A percentile compares a stretch with the other conserved stretches of the same genome.
Evolutionary conservation across 257 asterid species (phyloP).

Genomic region (Sherardia arvensis): DNA sequence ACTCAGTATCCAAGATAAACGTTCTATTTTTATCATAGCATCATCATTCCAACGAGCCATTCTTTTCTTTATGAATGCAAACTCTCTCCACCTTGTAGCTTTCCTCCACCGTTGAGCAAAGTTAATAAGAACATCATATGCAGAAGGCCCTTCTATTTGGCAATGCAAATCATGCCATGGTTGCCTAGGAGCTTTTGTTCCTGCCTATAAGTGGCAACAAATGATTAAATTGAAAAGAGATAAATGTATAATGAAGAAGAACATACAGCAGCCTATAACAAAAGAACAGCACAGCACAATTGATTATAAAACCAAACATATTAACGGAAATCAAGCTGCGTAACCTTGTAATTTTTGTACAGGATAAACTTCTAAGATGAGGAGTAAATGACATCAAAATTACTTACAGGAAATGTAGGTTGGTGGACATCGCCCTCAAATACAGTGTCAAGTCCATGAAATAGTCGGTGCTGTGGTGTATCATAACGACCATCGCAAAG

Average conservation of each 20-base stretch:
- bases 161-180: conserved; percentile 99
- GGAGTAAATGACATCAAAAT: conserved; percentile 1
- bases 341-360: background rate
- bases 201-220: conserved; percentile 31
- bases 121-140: conserved; percentile 88
- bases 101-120: conserved; percentile 98
- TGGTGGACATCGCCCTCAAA: conserved; percentile 76
- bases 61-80: conserved; percentile 60
- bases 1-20: conserved; percentile 89
- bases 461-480: conserved; percentile 79
- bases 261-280: background rate
- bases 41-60: conserved; percentile 77
- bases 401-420: conserved; percentile 77
- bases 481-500: conserved; percentile 98
- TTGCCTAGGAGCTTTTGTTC: conserved; percentile 84
- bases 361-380: background rate
- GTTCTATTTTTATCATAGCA: conserved; percentile 82
- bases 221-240: conserved; percentile 7
- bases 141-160: conserved; percentile 92
- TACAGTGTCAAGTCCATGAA: conserved; percentile 53
- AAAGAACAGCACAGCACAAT: background rate
- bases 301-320: background rate
- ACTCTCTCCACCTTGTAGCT: conserved; percentile 90
- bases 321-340: background rate
- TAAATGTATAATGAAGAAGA: conserved; percentile 4